These are phyloP conservation scores for Umbilicaria muhlenbergii DNA, from an alignment of 495 filamentous ascomycete species.

Conservation along the genomic window DNA sequence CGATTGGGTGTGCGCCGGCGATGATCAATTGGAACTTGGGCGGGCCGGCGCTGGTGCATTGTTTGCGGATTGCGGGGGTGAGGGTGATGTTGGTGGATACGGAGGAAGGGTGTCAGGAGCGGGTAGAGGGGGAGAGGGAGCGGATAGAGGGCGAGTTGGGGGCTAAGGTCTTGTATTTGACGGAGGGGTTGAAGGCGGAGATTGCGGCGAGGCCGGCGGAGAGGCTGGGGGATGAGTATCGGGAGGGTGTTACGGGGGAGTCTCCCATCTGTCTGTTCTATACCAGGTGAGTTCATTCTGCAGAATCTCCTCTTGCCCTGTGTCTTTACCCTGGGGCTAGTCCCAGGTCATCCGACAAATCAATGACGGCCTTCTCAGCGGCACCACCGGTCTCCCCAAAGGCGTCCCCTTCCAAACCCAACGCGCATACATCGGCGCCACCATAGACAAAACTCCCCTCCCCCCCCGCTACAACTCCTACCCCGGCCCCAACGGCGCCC, in stretches of 20 bases:
- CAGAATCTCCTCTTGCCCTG: not conserved
- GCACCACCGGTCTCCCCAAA: conserved; percentile 53
- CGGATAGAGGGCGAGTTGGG: conserved; percentile 34
- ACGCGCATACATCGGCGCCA: conserved; percentile 18
- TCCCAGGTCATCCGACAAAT: conserved; percentile 4
- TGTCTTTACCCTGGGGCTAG: conserved; percentile 6
- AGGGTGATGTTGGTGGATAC: conserved; percentile 52
- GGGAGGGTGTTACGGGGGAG: conserved; percentile 27
- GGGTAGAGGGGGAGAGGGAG: conserved; percentile 37
- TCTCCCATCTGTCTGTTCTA: conserved; percentile 50
- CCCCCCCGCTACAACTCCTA: conserved; percentile 9
- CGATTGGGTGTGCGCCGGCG: conserved; percentile 50
- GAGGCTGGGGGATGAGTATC: conserved; percentile 32
- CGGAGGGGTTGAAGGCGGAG: conserved; percentile 26
- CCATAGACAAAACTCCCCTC: conserved; percentile 14
- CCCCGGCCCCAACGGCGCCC: conserved; percentile 31
- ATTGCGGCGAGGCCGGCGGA: conserved; percentile 32
- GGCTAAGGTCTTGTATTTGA: conserved; percentile 36
- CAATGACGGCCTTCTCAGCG: conserved; percentile 17
- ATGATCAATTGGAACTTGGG: conserved; percentile 60
- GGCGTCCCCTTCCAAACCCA: conserved; percentile 37
- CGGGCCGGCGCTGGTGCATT: conserved; percentile 52
- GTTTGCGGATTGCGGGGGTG: conserved; percentile 41
- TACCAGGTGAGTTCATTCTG: conserved; percentile 29
- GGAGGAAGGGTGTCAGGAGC: conserved; percentile 32